Evolutionary conservation across 345 rosid species (phyloP).

Genomic region (Acer campestre): DNA sequence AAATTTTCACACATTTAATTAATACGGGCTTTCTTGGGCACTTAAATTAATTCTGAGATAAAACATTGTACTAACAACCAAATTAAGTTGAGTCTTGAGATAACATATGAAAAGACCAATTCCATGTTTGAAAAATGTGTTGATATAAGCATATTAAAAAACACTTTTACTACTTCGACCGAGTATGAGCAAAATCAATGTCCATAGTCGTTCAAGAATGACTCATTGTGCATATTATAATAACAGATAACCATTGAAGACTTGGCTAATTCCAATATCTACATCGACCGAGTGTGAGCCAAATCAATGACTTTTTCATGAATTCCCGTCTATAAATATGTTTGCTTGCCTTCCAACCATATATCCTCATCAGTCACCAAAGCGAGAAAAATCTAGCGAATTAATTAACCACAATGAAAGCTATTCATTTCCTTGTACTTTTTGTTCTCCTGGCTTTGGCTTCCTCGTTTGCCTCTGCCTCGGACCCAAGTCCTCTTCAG

Average conservation of each 20-base stretch:
- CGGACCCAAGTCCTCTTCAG: conserved; percentile 34
- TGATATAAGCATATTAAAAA: no score
- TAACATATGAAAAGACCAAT: no score
- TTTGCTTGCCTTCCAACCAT: background rate
- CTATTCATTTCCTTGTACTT: background rate
- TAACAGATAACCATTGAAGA: no score
- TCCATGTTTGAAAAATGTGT: no score
- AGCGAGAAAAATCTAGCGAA: background rate
- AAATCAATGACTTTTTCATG: background rate
- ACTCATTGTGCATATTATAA: background rate
- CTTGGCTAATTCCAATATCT: background rate
- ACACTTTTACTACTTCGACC: no score
- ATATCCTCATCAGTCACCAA: background rate
- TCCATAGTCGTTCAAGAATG: background rate
- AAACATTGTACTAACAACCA: no score
- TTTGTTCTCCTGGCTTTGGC: conserved; percentile 25
- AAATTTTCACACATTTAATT: no score
- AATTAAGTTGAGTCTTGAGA: rapidly evolving
- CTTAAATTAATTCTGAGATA: no score
- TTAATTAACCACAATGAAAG: background rate
- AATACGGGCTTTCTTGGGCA: no score
- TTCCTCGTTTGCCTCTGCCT: conserved; percentile 17
- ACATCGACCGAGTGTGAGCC: background rate
- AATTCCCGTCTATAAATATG: background rate
- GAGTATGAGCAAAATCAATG: no score